Conservation (phyloP, 192 early-diverging fungal genomes). For the Coemansia sp. region DNA sequence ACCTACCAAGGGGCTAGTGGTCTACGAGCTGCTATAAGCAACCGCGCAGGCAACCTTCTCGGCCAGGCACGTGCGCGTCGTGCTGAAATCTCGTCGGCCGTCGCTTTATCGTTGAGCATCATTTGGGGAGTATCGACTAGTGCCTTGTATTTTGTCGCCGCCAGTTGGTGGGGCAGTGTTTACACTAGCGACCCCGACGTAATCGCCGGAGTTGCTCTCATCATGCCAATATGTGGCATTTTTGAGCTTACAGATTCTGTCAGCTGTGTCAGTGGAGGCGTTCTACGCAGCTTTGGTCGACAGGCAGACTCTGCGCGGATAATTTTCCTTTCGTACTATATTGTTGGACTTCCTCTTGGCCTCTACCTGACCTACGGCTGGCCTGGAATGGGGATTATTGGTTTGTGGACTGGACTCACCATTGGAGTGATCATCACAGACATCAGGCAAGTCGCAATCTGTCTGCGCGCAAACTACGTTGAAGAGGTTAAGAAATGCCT, state of each 20-base stretch:
- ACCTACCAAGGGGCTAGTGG: conserved; percentile 70
- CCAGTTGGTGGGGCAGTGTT: conserved; percentile 43
- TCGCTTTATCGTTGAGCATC: conserved; percentile 24
- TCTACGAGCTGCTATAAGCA: conserved; percentile 70
- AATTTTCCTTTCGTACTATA: conserved; percentile 47
- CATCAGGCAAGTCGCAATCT: background rate
- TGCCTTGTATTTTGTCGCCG: conserved; percentile 54
- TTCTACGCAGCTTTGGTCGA: conserved; percentile 53
- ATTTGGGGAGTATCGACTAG: conserved; percentile 39
- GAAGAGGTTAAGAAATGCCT: conserved; percentile 3
- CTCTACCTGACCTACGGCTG: conserved; percentile 44
- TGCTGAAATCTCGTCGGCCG: conserved; percentile 56
- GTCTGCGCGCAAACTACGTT: background rate
- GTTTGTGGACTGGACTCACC: conserved; percentile 27
- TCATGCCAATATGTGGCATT: conserved; percentile 74
- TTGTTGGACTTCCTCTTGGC: conserved; percentile 52
- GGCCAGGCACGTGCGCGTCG: conserved; percentile 51
- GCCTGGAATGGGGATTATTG: conserved; percentile 15
- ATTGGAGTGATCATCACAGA: background rate
- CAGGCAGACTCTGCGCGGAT: conserved; percentile 49
- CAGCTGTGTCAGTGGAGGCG: conserved; percentile 56
- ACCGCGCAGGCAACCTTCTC: conserved; percentile 73
- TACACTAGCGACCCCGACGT: conserved; percentile 70
- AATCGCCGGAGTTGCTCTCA: conserved; percentile 60
- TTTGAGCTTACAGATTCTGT: conserved; percentile 62